These are phyloP conservation scores for Acanthamoeba divionensis DNA, from an alignment of 208 protist genomes.

Conservation along the genomic window DNA sequence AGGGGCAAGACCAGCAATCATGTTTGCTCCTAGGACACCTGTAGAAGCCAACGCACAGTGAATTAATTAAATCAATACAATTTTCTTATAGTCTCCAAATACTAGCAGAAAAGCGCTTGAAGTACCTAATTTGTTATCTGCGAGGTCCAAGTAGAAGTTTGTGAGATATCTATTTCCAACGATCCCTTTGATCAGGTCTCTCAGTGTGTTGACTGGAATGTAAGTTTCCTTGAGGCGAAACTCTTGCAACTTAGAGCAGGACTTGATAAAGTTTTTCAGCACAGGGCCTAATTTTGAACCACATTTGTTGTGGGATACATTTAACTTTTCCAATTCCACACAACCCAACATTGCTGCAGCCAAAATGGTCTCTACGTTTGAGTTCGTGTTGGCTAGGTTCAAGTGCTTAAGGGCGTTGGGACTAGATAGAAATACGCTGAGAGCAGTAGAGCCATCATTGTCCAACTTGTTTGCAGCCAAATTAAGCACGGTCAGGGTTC, in stretches of 20 bases:
- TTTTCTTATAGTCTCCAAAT: too few species aligned
- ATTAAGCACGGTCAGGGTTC: conserved; percentile 62
- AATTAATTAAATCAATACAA: too few species aligned
- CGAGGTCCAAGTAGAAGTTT: conserved; percentile 60
- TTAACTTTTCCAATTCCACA: conserved; percentile 57
- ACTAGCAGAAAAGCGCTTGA: too few species aligned
- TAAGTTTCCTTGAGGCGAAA: conserved; percentile 61
- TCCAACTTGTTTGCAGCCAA: conserved; percentile 68
- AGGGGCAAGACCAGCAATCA: conserved; percentile 55
- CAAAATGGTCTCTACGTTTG: conserved; percentile 43
- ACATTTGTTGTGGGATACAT: conserved; percentile 67
- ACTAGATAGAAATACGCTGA: conserved; percentile 56
- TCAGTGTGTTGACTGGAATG: conserved; percentile 59
- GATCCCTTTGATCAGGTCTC: conserved; percentile 63
- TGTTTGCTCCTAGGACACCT: conserved; percentile 66
- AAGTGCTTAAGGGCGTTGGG: conserved; percentile 57
- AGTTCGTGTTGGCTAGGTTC: conserved; percentile 49
- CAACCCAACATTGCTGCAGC: conserved; percentile 54
- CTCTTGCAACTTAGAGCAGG: conserved; percentile 32
- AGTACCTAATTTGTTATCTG: conserved; percentile 5
- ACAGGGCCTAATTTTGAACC: conserved; percentile 54
- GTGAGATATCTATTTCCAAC: conserved; percentile 64
- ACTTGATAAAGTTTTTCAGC: conserved; percentile 60
- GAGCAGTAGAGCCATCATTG: conserved; percentile 60
- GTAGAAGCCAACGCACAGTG: too few species aligned